A percentile compares a stretch with the other conserved stretches of the same genome.
Conservation (phyloP, 2,329 filamentous ascomycete genomes). For the Phaeosphaeriaceae sp. region DNA sequence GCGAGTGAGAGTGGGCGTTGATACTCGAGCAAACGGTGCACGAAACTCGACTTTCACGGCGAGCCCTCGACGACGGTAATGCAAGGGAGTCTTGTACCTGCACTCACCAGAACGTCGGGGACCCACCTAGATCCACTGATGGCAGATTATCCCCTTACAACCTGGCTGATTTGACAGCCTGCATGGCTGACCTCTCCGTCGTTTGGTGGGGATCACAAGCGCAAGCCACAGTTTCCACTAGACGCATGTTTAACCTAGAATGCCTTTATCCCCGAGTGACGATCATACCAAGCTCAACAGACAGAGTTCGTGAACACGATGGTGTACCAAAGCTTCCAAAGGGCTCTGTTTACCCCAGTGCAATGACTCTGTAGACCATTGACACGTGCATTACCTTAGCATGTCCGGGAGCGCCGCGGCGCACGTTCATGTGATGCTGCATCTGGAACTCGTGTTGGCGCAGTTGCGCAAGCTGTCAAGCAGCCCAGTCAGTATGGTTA, state of each 20-base stretch:
- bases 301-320: background rate
- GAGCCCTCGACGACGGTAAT: conserved; percentile 3
- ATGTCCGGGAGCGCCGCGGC: background rate
- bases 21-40: background rate
- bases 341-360: background rate
- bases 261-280: conserved; percentile 9
- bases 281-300: background rate
- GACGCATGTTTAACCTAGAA: conserved; percentile 7
- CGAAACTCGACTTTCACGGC: conserved; percentile 1
- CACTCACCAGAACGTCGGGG: background rate
- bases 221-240: conserved; percentile 7
- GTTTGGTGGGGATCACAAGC: conserved; percentile 6
- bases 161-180: conserved; percentile 6
- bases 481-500: background rate
- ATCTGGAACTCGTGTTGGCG: background rate
- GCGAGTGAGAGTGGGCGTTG: background rate
- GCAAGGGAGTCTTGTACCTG: conserved; percentile 10
- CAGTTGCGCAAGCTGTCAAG: background rate
- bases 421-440: background rate
- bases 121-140: conserved; percentile 1
- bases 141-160: background rate
- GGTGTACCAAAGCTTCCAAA: background rate
- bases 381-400: background rate
- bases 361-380: background rate
- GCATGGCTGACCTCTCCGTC: background rate